Conservation (phyloP, 2,329 filamentous ascomycete genomes). For the Drechslera avenae region DNA sequence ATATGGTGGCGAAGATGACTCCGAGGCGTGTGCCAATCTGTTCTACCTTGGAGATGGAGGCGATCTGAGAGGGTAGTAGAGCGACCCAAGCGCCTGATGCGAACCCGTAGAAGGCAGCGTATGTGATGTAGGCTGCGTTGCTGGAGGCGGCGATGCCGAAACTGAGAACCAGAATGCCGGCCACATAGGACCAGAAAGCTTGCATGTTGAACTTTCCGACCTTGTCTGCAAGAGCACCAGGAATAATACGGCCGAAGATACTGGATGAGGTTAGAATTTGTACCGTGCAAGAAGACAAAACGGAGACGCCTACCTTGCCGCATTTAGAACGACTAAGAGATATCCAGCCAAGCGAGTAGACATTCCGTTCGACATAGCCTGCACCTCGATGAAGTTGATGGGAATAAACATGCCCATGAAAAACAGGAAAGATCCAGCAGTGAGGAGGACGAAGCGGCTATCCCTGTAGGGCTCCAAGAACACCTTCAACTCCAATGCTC, state of each 20-base stretch:
- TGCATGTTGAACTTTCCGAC: slow-evolving; percentile 60
- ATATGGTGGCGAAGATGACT: slow-evolving; percentile 54
- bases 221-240: slow-evolving; percentile 60
- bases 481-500: slow-evolving; percentile 36
- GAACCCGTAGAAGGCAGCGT: slow-evolving; percentile 57
- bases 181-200: slow-evolving; percentile 35
- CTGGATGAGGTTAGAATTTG: slow-evolving; percentile 25
- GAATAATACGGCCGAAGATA: slow-evolving; percentile 62
- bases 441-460: slow-evolving; percentile 52
- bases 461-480: slow-evolving; percentile 45
- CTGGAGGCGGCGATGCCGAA: slow-evolving; percentile 55
- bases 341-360: slow-evolving; percentile 55
- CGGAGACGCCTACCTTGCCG: slow-evolving; percentile 52
- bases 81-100: slow-evolving; percentile 59
- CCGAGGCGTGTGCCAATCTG: slow-evolving; percentile 64
- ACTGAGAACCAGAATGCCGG: slow-evolving; percentile 53
- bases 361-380: slow-evolving; percentile 57
- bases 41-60: slow-evolving; percentile 50
- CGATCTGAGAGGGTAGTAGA: slow-evolving; percentile 52
- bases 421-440: slow-evolving; percentile 59
- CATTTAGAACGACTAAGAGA: slow-evolving; percentile 59
- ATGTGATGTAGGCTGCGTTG: slow-evolving; percentile 53
- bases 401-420: slow-evolving; percentile 68
- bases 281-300: neutral
- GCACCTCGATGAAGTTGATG: slow-evolving; percentile 53